Evolutionary conservation across 495 filamentous ascomycete genomes (phyloP).

Genomic region (Entonaema liquescens): DNA sequence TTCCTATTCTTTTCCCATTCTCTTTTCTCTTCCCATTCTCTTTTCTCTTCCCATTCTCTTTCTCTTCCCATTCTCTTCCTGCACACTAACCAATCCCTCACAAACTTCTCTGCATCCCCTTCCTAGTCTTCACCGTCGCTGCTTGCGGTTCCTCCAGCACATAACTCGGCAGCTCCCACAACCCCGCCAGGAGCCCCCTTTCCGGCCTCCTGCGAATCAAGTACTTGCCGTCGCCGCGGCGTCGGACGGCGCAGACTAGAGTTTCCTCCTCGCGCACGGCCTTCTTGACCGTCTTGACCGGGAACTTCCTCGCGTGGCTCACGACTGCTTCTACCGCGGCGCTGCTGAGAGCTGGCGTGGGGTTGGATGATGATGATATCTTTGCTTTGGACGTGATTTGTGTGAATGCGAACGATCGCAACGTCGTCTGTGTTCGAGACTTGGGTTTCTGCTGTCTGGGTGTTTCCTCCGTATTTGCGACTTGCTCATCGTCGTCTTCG

Average conservation of each 20-base stretch:
- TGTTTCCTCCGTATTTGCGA: neutral
- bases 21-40: neutral
- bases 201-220: conserved; percentile 54
- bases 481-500: conserved; percentile 10
- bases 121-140: conserved; percentile 38
- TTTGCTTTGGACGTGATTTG: conserved; percentile 1
- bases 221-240: conserved; percentile 46
- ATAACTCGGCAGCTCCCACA: conserved; percentile 59
- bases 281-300: conserved; percentile 52
- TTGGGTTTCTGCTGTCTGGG: conserved; percentile 23
- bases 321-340: conserved; percentile 43
- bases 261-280: conserved; percentile 54
- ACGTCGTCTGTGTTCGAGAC: conserved; percentile 28
- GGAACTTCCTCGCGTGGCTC: conserved; percentile 53
- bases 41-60: neutral
- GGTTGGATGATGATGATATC: neutral
- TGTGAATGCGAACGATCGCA: conserved; percentile 48
- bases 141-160: conserved; percentile 37
- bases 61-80: neutral
- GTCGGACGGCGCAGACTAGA: conserved; percentile 54
- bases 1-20: neutral
- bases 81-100: conserved; percentile 16
- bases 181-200: conserved; percentile 54
- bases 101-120: conserved; percentile 41
- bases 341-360: conserved; percentile 8